Base-by-base conservation (phyloP, 768 basidiomycete species). In the Dentipellis fragilis region DNA sequence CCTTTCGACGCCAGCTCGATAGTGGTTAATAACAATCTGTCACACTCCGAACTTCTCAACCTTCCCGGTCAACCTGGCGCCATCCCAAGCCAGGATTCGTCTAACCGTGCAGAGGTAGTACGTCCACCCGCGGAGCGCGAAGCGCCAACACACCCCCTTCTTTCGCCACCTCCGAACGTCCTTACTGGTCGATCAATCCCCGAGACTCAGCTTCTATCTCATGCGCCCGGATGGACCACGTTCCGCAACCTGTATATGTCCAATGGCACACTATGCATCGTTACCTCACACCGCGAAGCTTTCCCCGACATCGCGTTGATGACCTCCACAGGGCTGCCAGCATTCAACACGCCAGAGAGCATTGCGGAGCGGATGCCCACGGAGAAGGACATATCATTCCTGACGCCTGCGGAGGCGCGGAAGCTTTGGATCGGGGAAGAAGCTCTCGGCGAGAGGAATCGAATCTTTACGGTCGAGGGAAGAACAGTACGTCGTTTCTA, bases 171-270 rank as follows among this genome's bases (percentile, higher is more conserved):
- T 9, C 14, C 53, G 4, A 16, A 21, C 2, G 35, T 53, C 19
- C 11, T 47, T 19, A 35, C 54, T 21, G 55, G 7, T 23, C 36
- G 34, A 10, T 48, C 51, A 12, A 57, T 86, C 3, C 81, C 81
- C 0, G 70, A 74, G 48, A 87, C 86, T 0, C 71, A 75, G 12
- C 64, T 89, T 29, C 67, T 82, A 11, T 74, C 80, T 21, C 87
- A 89, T 54, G 84, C 83, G 4, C 84, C 84, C 29, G 90, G 91
- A 40, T 93, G 91, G 89, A 92, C 92, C 0, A 69, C 92, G 35
- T 90, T 89, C 68, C 77, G 78, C 23, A 84, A 92, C 66, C 66
- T 94, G 4, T 94, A 94, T 76, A 77, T 92, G 81, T 80, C 83
- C 49, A 87, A 91, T 59, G 88, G 87, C 8, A 91, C 89, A 0